Conservation (phyloP, 192 early-diverging fungal species). For the Blastocladiella britannica region DNA sequence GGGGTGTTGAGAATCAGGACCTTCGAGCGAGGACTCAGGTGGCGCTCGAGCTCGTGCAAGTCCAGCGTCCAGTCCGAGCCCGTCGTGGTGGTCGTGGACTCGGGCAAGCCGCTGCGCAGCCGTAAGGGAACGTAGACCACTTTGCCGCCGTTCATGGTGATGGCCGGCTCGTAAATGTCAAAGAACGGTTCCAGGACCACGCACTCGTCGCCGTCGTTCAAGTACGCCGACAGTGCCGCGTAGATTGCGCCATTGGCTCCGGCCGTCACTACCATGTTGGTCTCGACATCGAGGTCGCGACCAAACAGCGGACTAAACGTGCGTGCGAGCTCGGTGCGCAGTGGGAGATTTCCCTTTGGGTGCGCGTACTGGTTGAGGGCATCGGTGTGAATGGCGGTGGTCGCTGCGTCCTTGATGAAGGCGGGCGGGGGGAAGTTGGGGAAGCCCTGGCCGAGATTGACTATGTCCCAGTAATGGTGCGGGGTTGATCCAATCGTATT, state of each 20-base stretch:
- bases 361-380: constrained; percentile 75
- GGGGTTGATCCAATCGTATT: neutral
- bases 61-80: constrained; percentile 76
- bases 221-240: constrained; percentile 41
- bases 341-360: constrained; percentile 37
- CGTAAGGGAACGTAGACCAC: constrained; percentile 71
- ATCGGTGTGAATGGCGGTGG: constrained; percentile 32
- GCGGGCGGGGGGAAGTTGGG: constrained; percentile 63
- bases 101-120: constrained; percentile 19
- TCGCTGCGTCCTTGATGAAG: constrained; percentile 63
- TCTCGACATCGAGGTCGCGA: constrained; percentile 44
- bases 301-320: constrained; percentile 52
- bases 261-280: constrained; percentile 70
- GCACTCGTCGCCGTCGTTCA: constrained; percentile 66
- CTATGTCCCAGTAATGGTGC: constrained; percentile 5
- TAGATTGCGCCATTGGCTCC: constrained; percentile 68
- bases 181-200: constrained; percentile 92
- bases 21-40: constrained; percentile 56
- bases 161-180: constrained; percentile 72
- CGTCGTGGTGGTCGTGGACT: constrained; percentile 26
- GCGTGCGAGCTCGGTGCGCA: constrained; percentile 49
- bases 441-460: constrained; percentile 81
- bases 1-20: constrained; percentile 88
- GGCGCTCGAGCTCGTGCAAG: constrained; percentile 48
- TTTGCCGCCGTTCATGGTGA: constrained; percentile 67